Evolutionary conservation across 2,329 filamentous ascomycete genomes (phyloP), one percentile per base, ranked within the genome.

Genomic region (Fusarium newnesense): DNA sequence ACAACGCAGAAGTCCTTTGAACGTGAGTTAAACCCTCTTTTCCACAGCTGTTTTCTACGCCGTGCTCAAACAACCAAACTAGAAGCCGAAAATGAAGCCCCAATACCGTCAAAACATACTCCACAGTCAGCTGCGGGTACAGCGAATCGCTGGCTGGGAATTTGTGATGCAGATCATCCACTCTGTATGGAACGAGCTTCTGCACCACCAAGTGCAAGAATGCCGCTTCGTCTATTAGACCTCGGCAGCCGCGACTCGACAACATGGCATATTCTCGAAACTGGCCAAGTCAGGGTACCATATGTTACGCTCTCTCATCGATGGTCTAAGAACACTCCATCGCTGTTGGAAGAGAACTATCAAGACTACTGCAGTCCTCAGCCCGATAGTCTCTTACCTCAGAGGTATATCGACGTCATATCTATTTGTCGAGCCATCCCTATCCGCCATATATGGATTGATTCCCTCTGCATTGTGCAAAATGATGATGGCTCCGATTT

Each of bases 201-300:
- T 4, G 11, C 44, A 8, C 16, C 30, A 9, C 46, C 30, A 18
- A 21, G 16, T 4, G 30, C 49, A 8, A 26, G 11, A 19, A 34
- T 62, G 21, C 60, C 50, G 9, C 47, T 26, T 6, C 42, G 60
- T 7, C 28, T 63, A 0, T n/a, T 63, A 7, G 28, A 63, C 4
- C 2, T 63, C 1, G 50, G 56, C 8, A 8, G 4, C 5, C 2
- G 3, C 13, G 28, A 30, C 18, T 58, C 60, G 0, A 21, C 44
- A 9, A 10, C n/a, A 0, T 63, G 50, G 60, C 26, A 18, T 0
- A 15, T 61, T 2, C 7, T 36, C 1, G 32, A 47, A 19, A 32
- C 34, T 0, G 0, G 19, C 7, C 7, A 30, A 0, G 0, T 2
- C 1, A 24, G 4, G 8, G 9, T 50, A 2, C 30, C 16, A 4